Percentiles rank a stretch among this genome's conserved stretches.
Evolutionary conservation across 768 basidiomycete genomes (phyloP).

Genomic region (Calocybe indica): DNA sequence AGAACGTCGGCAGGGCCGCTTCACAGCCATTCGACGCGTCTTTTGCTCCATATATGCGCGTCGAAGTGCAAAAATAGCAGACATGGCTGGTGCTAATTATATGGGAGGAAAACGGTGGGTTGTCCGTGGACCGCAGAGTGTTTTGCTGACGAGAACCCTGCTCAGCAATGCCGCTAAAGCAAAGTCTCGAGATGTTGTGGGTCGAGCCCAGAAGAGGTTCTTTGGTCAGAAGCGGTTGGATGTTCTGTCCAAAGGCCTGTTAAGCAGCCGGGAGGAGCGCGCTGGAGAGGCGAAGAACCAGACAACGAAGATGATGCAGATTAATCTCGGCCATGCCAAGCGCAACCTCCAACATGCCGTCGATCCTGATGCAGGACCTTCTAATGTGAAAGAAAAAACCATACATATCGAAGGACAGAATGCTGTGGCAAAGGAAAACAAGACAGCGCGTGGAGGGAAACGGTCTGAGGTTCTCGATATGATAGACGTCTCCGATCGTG

Average conservation of each 20-base stretch:
- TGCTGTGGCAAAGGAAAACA: too few species aligned
- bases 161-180: conserved; percentile 54
- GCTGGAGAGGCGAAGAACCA: conserved; percentile 1
- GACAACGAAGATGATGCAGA: background rate
- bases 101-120: conserved; percentile 67
- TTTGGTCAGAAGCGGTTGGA: conserved; percentile 59
- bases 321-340: conserved; percentile 17
- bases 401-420: too few species aligned
- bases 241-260: conserved; percentile 38
- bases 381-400: background rate
- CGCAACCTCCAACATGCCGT: background rate
- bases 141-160: background rate
- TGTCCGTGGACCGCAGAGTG: background rate
- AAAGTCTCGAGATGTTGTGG: conserved; percentile 48
- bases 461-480: conserved; percentile 28
- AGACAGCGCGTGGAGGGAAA: too few species aligned
- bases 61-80: background rate
- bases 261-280: conserved; percentile 6
- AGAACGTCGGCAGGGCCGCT: too few species aligned
- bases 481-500: conserved; percentile 39
- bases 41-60: too few species aligned
- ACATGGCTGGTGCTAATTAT: conserved; percentile 67
- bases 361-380: background rate
- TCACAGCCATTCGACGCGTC: too few species aligned
- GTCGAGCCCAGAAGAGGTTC: conserved; percentile 50